Percentiles rank a stretch among this genome's conserved stretches.
Conservation (phyloP, 495 filamentous ascomycete genomes). For the Xylaria bambusicola region DNA sequence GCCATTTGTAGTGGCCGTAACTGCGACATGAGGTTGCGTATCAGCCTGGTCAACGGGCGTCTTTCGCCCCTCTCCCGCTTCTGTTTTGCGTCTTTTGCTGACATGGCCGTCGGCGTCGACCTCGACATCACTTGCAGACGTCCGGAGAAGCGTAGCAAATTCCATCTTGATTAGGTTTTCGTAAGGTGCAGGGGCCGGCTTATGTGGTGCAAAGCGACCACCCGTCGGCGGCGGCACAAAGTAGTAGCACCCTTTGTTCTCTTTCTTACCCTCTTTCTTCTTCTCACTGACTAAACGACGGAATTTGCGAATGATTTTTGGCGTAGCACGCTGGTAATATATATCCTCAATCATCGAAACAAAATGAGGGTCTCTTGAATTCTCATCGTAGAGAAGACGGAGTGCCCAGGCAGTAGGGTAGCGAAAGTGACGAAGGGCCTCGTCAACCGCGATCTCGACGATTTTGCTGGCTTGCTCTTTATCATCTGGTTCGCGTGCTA, state of each 20-base stretch:
- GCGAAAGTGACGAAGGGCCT: conserved; percentile 48
- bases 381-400: conserved; percentile 54
- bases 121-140: conserved; percentile 20
- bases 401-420: conserved; percentile 59
- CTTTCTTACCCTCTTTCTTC: conserved; percentile 52
- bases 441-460: conserved; percentile 48
- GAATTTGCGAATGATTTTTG: conserved; percentile 47
- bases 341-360: conserved; percentile 50
- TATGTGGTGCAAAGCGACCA: conserved; percentile 35
- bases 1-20: neutral
- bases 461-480: conserved; percentile 40
- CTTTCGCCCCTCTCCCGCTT: neutral
- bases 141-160: conserved; percentile 20
- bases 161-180: conserved; percentile 43
- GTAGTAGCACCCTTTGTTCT: conserved; percentile 50
- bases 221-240: conserved; percentile 43
- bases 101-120: conserved; percentile 29
- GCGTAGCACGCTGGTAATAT: conserved; percentile 47
- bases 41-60: conserved; percentile 1
- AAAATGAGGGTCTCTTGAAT: conserved; percentile 41
- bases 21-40: neutral
- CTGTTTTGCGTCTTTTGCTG: conserved; percentile 35
- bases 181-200: conserved; percentile 45
- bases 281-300: conserved; percentile 40
- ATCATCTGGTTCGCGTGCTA: conserved; percentile 28